Evolutionary conservation across 768 basidiomycete genomes (phyloP), one percentile per base, ranked within the genome.

Genomic region (Austroboletus festivus): DNA sequence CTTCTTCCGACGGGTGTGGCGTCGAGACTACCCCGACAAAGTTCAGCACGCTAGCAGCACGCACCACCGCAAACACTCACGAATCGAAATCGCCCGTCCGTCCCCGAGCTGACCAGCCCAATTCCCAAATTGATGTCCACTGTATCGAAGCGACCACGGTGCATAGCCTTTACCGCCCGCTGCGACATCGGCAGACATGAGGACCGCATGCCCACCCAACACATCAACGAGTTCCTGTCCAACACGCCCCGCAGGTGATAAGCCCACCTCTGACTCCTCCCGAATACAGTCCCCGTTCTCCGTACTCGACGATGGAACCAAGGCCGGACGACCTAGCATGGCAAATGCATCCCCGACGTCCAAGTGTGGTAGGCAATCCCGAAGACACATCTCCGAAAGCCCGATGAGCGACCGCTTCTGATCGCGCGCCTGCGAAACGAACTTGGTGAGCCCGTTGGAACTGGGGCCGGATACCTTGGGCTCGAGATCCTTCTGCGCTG

Each of bases 101-200:
- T 98, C 95, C 12, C 96, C 96, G 4, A 99, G 76, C 63, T 97
- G 96, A 21, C 93, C 93, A 1, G 96, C 94, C 84, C 87, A 97
- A 3, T 62, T 69, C 0, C 92, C 91, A 59, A 93, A 93, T 57
- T 93, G 90, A 61, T 92, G 89, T 1, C 93, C 94, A 53, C 88
- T 91, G 63, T 97, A 98, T 15, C 93, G 76, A 24, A 93, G 75
- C 5, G 89, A 85, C 90, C 92, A 97, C 0, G 95, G 74, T 4
- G 71, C 73, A 31, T 70, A 69, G 49, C 70, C 68, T 31, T 58
- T 64, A 18, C 68, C 63, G 9, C 58, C 61, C 19, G 65, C 69
- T 7, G 63, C 63, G 11, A 12, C 31, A 9, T 56, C 53, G 0
- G 66, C 60, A 12, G 62, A 62, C 73, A 86, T 80, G 34, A 95